Evolutionary conservation across 2,329 filamentous ascomycete species (phyloP), one percentile per base, ranked within the genome.

Genomic region (Penicillium sp.): DNA sequence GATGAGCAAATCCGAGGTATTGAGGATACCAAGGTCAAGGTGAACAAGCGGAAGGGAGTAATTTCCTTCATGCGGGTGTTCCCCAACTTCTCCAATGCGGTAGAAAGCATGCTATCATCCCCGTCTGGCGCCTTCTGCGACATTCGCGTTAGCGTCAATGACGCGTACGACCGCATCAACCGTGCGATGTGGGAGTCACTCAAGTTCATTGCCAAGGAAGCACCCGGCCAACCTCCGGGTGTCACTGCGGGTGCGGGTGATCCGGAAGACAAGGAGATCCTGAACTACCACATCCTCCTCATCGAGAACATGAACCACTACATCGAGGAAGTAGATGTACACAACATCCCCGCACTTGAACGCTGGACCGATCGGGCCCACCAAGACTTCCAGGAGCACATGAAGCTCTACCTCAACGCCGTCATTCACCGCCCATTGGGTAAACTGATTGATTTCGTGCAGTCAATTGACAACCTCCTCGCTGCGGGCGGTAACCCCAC

Each of bases 301-400:
- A 97, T 99, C 66, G 93, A 99, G 75, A 99, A 99, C 75, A 97
- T 97, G 92, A 95, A 97, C 71, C 92, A 96, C 75, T 97, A 96
- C 77, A 81, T 94, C 12, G 93, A 97, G 72, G 93, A 97, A 74
- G 89, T 96, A 9, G 91, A 96, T 65, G 79, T 88, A 17, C 84
- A 86, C 19, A 83, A 84, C 38, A 86, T 94, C 61, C 84, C 89
- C 8, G 86, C 96, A 0, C 82, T 97, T 5, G 86, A 90, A 59
- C 86, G 90, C 65, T 97, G 93, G 90, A 89, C 87, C 69, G 85
- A 87, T 40, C 88, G 89, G 57, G 94, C 93, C 1, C 80, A 84
- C 33, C 82, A 86, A 46, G 92, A 96, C 76, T 87, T 96, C 74
- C 80, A 84, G 53, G 92, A 96, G 75, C 94, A 97, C 73, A 86